Percentiles rank a stretch among this genome's conserved stretches.
These are phyloP conservation scores for Letharia columbiana DNA, from an alignment of 495 filamentous ascomycete genomes.

Conservation along the genomic window DNA sequence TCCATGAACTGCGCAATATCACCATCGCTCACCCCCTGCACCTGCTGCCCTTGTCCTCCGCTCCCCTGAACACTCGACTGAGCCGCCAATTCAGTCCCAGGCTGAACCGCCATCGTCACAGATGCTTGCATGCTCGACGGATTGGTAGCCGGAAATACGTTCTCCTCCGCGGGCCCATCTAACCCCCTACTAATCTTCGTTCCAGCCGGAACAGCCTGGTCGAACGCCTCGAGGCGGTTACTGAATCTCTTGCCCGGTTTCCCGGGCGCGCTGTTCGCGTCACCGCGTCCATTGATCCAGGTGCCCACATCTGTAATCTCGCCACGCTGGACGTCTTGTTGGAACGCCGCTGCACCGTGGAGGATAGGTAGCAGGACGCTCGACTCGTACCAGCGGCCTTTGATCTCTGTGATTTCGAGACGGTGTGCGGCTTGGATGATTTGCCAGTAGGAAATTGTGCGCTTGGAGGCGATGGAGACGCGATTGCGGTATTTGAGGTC, in stretches of 20 bases:
- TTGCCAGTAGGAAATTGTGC: constrained; percentile 38
- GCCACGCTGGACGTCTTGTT: constrained; percentile 31
- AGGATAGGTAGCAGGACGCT: constrained; percentile 44
- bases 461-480: constrained; percentile 32
- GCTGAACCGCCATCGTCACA: constrained; percentile 1
- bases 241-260: constrained; percentile 27
- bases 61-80: background rate
- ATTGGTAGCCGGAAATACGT: constrained; percentile 12
- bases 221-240: constrained; percentile 38
- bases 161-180: constrained; percentile 25
- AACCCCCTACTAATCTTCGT: constrained; percentile 31
- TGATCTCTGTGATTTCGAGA: constrained; percentile 43
- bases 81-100: background rate
- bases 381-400: constrained; percentile 57
- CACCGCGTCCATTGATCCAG: constrained; percentile 43
- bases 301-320: constrained; percentile 36
- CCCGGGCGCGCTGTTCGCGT: constrained; percentile 25
- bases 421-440: constrained; percentile 29
- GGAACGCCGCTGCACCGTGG: constrained; percentile 32
- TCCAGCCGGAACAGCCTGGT: constrained; percentile 34
- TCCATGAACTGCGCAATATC: constrained; percentile 30
- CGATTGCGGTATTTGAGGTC: constrained; percentile 42
- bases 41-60: constrained; percentile 8
- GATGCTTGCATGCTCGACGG: constrained; percentile 7
- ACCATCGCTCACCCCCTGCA: constrained; percentile 18